Percentiles rank a stretch among this genome's conserved stretches.
These are phyloP conservation scores for Obelidium mucronatum DNA, from an alignment of 192 early-diverging fungal species.

Conservation along the genomic window DNA sequence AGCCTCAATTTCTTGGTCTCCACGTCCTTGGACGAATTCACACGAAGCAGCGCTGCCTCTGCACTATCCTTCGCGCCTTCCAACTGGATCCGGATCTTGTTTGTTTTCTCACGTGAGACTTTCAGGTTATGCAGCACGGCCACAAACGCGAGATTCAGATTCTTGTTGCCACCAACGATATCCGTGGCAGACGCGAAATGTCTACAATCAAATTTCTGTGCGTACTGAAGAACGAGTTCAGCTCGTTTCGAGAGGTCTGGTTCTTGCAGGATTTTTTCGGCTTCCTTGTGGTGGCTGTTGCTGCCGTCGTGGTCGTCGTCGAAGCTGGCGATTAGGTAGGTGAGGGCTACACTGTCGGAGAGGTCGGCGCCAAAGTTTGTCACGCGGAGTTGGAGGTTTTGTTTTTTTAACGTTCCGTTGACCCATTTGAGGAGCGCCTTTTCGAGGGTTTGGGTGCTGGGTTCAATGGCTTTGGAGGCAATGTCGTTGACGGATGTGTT, in stretches of 20 bases:
- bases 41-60: constrained; percentile 21
- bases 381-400: constrained; percentile 6
- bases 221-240: constrained; percentile 41
- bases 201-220: constrained; percentile 48
- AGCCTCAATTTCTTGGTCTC: constrained; percentile 11
- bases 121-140: constrained; percentile 50
- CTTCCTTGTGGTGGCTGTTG: constrained; percentile 9
- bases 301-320: constrained; percentile 19
- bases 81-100: background rate
- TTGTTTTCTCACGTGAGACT: constrained; percentile 19
- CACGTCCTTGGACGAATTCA: constrained; percentile 5
- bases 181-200: constrained; percentile 44
- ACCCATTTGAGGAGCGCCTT: constrained; percentile 41
- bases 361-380: constrained; percentile 43
- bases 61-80: constrained; percentile 31
- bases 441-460: constrained; percentile 22
- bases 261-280: constrained; percentile 28
- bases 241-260: constrained; percentile 38
- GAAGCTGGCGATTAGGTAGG: constrained; percentile 33
- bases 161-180: constrained; percentile 51
- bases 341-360: constrained; percentile 32
- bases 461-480: constrained; percentile 12
- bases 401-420: constrained; percentile 27
- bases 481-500: constrained; percentile 7
- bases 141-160: constrained; percentile 53